Evolutionary conservation across 2,329 filamentous ascomycete genomes (phyloP).

Genomic region (Tolypocladium album): DNA sequence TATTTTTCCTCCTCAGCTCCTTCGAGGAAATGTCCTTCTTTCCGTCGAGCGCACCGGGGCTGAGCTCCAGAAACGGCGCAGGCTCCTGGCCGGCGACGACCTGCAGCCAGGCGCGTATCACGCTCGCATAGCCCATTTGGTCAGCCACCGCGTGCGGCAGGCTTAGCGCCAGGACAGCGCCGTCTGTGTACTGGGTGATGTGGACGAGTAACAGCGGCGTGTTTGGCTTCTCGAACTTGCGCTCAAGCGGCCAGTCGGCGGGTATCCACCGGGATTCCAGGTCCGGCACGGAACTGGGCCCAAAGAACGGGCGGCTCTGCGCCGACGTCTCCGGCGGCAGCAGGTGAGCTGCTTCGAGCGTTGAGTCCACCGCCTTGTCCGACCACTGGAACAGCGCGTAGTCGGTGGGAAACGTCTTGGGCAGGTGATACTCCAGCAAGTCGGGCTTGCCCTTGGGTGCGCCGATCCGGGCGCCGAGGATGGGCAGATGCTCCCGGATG

Average conservation of each 20-base stretch:
- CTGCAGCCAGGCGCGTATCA: background rate
- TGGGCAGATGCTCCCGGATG: background rate
- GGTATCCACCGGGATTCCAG: background rate
- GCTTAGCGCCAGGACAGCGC: background rate
- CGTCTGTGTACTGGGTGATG: background rate
- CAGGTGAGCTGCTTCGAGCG: background rate
- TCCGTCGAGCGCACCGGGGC: background rate
- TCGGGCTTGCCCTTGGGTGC: background rate
- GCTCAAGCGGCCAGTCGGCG: background rate
- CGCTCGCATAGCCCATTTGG: background rate
- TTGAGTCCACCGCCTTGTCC: background rate
- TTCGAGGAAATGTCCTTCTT: background rate
- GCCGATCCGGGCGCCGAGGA: background rate
- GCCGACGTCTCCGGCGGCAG: background rate
- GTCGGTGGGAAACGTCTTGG: background rate
- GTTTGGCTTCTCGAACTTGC: background rate
- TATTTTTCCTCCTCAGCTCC: background rate
- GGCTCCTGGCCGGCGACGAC: background rate
- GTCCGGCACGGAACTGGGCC: background rate
- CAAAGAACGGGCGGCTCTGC: background rate
- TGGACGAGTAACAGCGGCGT: background rate
- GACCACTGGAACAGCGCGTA: background rate
- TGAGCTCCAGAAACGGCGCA: background rate
- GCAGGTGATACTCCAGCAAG: background rate
- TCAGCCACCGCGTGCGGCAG: background rate